Base-by-base conservation (phyloP, 108 stramenopile species). In the Nitzschia palea region DNA sequence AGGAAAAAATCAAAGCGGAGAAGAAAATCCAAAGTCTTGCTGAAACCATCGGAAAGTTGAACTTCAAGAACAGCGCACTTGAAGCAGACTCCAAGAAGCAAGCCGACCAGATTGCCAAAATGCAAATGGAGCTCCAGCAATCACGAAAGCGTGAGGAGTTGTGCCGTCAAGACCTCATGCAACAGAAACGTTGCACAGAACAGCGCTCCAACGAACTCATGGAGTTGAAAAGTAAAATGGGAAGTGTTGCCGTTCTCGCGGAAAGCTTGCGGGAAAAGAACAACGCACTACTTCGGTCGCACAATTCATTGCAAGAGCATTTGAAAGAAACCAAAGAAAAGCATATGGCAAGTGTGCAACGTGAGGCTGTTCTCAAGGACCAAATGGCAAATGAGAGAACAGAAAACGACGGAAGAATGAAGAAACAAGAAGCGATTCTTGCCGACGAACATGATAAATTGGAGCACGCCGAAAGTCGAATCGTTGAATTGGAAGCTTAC, bases 181-280 rank as follows among this genome's bases (percentile, higher is more conserved):
- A 1, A 2, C 59, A 60, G 33, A 40, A 12, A 26, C 8, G 33
- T 4, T 1, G 2, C 9, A 25, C 31, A 17, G 59, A 60, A 42
- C 59, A 42, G 5, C 23, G 23, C 32, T 42, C 59, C 22, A 60
- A 43, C 2, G 59, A 60, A 22, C 15, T 60, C 23, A 18, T 42
- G 36, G 25, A 14, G 40, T n/a, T 25, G 20, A 28, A 34, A 26
- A 20, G 23, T 8, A 34, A 43, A 10, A 5, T 60, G 59, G 31
- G 32, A 43, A 40, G 32, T 15, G 59, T 60, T 12, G 17, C 59
- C 5, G 40, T 60, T 1, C 40, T 60, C 10, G 37, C 59, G 10
- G 59, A 60, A 25, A 60, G 22, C 15, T 32, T 60, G 40, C 40
- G 43, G 59, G 31, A 31, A 6, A 60, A 60, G 59, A 60, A 60